Conservation (phyloP, 768 basidiomycete genomes). For the Gelatoporia subvermispora region DNA sequence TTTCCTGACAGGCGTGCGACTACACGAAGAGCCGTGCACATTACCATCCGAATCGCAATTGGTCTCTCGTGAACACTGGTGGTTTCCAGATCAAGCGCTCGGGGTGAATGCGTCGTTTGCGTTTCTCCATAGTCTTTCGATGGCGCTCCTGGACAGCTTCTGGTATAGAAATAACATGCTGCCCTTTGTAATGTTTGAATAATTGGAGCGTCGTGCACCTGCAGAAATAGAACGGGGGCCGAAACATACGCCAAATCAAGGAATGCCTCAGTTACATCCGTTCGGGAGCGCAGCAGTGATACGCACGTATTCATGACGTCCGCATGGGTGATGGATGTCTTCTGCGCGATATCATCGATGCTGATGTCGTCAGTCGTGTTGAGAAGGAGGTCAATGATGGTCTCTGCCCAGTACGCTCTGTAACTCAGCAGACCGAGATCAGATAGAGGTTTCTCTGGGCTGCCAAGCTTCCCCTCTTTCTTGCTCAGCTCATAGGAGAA, state of each 20-base stretch:
- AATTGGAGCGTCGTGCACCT: constrained; percentile 93
- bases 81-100: constrained; percentile 90
- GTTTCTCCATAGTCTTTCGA: constrained; percentile 77
- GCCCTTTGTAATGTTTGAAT: constrained; percentile 94
- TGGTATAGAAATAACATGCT: constrained; percentile 88
- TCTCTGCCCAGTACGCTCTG: constrained; percentile 96
- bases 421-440: constrained; percentile 92
- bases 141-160: constrained; percentile 89
- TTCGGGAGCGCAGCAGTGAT: neutral
- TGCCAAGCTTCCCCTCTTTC: constrained; percentile 91
- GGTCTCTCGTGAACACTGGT: constrained; percentile 86
- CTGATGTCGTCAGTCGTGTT: constrained; percentile 68
- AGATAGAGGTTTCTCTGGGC: constrained; percentile 95
- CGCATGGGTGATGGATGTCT: constrained; percentile 89
- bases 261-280: constrained; percentile 7
- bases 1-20: neutral
- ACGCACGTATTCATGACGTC: constrained; percentile 99
- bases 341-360: constrained; percentile 96
- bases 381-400: constrained; percentile 86
- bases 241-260: neutral
- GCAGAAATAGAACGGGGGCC: constrained; percentile 1
- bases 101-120: constrained; percentile 71
- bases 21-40: constrained; percentile 2
- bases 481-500: constrained; percentile 98
- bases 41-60: constrained; percentile 67